Conservation (phyloP, 169 alveolate species). For the Toxoplasma gondii region DNA sequence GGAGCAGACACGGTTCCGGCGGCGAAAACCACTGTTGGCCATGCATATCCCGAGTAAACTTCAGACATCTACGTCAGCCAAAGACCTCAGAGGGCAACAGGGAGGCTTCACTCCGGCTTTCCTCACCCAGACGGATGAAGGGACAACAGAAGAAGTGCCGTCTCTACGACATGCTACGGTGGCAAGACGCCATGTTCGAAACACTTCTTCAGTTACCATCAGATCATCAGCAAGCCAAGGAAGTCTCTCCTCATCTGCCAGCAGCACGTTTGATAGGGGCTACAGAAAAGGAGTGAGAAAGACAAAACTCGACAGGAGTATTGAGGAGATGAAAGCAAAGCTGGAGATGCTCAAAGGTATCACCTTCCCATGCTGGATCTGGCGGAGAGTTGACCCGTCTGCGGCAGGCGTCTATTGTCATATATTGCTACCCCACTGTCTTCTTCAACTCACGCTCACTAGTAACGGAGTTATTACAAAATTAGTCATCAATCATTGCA, state of each 20-base stretch:
- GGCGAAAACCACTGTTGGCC: neutral
- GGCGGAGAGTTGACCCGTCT: too few relatives aligned
- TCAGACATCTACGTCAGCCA: neutral
- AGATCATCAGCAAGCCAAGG: neutral
- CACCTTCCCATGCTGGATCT: too few relatives aligned
- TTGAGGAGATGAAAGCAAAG: neutral
- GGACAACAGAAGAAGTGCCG: neutral
- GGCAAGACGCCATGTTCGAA: neutral
- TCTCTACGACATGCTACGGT: neutral
- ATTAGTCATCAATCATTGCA: too few relatives aligned
- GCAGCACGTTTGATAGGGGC: neutral
- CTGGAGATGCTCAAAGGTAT: slow-evolving; percentile 19
- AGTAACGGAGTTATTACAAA: too few relatives aligned
- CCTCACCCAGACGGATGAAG: neutral
- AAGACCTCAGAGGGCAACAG: neutral
- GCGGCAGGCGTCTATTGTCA: too few relatives aligned
- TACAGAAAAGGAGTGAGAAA: neutral
- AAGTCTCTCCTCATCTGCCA: neutral
- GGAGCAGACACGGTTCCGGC: neutral
- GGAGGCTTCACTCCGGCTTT: neutral
- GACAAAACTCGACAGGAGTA: neutral
- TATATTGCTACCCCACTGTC: too few relatives aligned
- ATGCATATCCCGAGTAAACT: neutral
- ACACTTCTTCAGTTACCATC: neutral
- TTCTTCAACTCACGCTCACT: too few relatives aligned